Evolutionary conservation across 129 eudicot genomes (phyloP), one percentile per base, ranked within the genome.

Genomic region (Flaveria trinervia): DNA sequence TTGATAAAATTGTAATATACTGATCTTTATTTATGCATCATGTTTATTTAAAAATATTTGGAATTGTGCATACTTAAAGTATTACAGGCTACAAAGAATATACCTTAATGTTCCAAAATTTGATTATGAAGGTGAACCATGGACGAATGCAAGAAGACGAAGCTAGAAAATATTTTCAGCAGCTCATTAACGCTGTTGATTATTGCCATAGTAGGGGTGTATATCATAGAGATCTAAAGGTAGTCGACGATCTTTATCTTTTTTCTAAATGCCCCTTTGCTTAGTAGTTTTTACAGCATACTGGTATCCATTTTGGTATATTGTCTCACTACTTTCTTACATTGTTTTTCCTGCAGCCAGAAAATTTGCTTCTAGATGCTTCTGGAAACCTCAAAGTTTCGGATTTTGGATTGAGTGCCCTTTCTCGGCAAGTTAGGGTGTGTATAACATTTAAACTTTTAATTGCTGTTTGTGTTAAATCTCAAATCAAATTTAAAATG

Each of bases 151-250:
- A 77, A 28, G 98, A 93, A 85, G 91, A 93, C 67, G 98, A 90
- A 83, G 98, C 93, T 13, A 77, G 98, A 81, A 90, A 85, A 77
- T 90, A 93, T 85, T 90, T 93, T 81, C 98, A 93, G 60, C 98
- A 93, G 70, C 98, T 93, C 26, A 88, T 93, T 62, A 87, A 90
- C 84, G 92, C 97, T 65, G 97, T 93, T 73, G 98, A 93, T 67
- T 93, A 90, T 87, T 93, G 98, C 79, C 98, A 93, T 88, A 93
- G 97, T 83, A 82, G 98, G 88, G 98, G 98, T 28, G 97, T 90
- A 16, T 93, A 85, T 82, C 98, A 93, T 76, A 83, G 98, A 87
- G 98, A 93, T 85, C 85, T 93, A 25, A 93, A 93, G 92, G 98
- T 90, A 78, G 39, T 65, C 64, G 30, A 28, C 28, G 22, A 64